Conservation (phyloP, 2,329 filamentous ascomycete genomes). For the Alternaria gaisen region DNA sequence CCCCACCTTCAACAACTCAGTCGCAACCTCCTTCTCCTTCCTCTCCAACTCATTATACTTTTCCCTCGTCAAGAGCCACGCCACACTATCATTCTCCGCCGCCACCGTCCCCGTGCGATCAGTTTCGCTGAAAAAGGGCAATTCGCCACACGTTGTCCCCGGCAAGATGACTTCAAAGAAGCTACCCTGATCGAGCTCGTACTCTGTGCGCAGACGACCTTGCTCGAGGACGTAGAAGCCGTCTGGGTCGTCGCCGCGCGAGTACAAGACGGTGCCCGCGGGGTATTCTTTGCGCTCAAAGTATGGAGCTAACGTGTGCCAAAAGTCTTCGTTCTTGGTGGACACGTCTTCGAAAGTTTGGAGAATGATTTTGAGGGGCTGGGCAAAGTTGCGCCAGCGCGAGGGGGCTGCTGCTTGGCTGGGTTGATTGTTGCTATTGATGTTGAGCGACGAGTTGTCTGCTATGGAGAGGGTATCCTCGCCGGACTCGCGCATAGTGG, state of each 20-base stretch:
- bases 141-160: slow-evolving; percentile 92
- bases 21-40: slow-evolving; percentile 77
- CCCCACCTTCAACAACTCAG: slow-evolving; percentile 85
- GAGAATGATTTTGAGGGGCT: slow-evolving; percentile 88
- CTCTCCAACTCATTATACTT: slow-evolving; percentile 77
- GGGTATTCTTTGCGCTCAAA: slow-evolving; percentile 75
- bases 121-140: slow-evolving; percentile 96
- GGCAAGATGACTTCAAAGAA: slow-evolving; percentile 93
- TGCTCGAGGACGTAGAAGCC: slow-evolving; percentile 92
- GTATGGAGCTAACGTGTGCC: slow-evolving; percentile 81
- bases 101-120: slow-evolving; percentile 84
- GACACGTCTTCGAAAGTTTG: slow-evolving; percentile 95
- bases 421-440: neutral
- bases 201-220: slow-evolving; percentile 89
- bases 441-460: slow-evolving; percentile 18
- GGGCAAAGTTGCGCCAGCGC: slow-evolving; percentile 86
- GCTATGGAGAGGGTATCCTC: slow-evolving; percentile 25
- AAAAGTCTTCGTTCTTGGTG: slow-evolving; percentile 90
- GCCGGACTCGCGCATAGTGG: slow-evolving; percentile 69
- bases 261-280: slow-evolving; percentile 78
- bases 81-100: slow-evolving; percentile 81
- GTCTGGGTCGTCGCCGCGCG: slow-evolving; percentile 75
- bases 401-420: slow-evolving; percentile 41
- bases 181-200: slow-evolving; percentile 86
- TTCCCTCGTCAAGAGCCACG: slow-evolving; percentile 79